Base-by-base conservation (phyloP, 2,329 filamentous ascomycete genomes). In the Stemphylium beticola region DNA sequence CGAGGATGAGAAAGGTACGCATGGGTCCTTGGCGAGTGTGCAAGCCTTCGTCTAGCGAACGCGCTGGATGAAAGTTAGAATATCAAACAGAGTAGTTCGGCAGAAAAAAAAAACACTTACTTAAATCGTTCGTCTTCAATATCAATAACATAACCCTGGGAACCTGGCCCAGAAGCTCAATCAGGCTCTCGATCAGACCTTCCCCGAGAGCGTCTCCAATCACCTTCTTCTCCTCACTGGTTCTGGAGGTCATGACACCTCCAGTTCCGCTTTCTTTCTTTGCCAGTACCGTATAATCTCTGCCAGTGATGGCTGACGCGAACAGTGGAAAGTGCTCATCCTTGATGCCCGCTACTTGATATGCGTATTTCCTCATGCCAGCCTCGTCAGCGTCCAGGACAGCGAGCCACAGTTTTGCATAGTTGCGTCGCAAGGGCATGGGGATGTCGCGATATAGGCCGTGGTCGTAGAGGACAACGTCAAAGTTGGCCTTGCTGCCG, bases 391-490 rank as follows among this genome's bases (percentile, higher is more conserved):
- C 89, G 64, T 98, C 91, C 47, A 99, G 89, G 20, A 99, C 91
- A 4, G 95, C 93, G 10, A 99, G 86, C 95, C 95, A 99, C 73
- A 99, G 89, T 76, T 97, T 96, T 47, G 95, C 95, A 68, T 99
- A 99, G 15, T 89, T 91, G 20, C 92, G 86, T 47, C 92, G 88
- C 24, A 97, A 78, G 1, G 85, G 78, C 52, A 87, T 80, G 0
- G 93, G 91, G 47, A 98, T 98, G 64, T 96, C 91, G 53, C 96
- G 90, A 77, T 99, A 99, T 2, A 99, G 83, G 2, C 95, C 96
- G 74, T 99, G 95, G 71, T 99, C 95, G 78, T 99, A 99, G 3
- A 99, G 83, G 51, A 99, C 89, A 49, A 99, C 85, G 72, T 99
- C 95, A 70, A 99, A 99, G 75, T 98, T 98, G 34, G 69, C 59